These are phyloP conservation scores for Elsinoe batatas DNA, from an alignment of 2,329 filamentous ascomycete species.

Conservation along the genomic window DNA sequence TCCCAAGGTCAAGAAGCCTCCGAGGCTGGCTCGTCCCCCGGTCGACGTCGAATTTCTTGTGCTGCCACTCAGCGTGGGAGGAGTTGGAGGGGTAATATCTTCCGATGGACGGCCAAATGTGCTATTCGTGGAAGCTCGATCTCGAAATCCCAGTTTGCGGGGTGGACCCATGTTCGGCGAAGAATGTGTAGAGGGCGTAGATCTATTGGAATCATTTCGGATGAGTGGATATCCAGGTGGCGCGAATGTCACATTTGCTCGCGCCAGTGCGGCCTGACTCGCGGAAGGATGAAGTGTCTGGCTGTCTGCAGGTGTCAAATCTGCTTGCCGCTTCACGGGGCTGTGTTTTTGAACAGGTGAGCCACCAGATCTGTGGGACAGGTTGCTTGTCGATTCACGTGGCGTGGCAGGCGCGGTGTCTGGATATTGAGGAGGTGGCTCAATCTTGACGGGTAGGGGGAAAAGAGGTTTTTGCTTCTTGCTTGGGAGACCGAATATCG, in stretches of 20 bases:
- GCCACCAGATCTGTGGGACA: slow-evolving; percentile 21
- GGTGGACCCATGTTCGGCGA: slow-evolving; percentile 50
- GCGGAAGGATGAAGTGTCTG: slow-evolving; percentile 30
- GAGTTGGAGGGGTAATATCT: slow-evolving; percentile 58
- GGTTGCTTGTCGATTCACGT: slow-evolving; percentile 25
- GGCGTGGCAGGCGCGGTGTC: slow-evolving; percentile 26
- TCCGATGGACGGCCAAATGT: slow-evolving; percentile 65
- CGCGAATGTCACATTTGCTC: slow-evolving; percentile 34
- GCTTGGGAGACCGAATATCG: slow-evolving; percentile 73
- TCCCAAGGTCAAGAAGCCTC: slow-evolving; percentile 70
- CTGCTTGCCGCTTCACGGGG: slow-evolving; percentile 11
- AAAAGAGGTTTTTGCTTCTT: slow-evolving; percentile 71
- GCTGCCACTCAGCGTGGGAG: slow-evolving; percentile 44
- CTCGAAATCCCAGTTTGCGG: slow-evolving; percentile 51
- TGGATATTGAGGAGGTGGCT: slow-evolving; percentile 27
- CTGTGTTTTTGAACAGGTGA: slow-evolving; percentile 15
- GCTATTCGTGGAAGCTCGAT: slow-evolving; percentile 81
- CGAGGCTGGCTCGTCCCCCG: slow-evolving; percentile 80
- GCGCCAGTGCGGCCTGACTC: slow-evolving; percentile 43
- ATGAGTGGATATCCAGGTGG: slow-evolving; percentile 41
- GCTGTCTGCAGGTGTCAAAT: neutral
- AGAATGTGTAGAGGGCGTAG: slow-evolving; percentile 55
- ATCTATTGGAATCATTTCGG: slow-evolving; percentile 52
- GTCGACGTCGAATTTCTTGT: slow-evolving; percentile 72
- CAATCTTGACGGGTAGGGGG: slow-evolving; percentile 70